phyloP scores from a whole-genome alignment of 768 basidiomycete genomes.

The Cystobasidium ongulense region DNA sequence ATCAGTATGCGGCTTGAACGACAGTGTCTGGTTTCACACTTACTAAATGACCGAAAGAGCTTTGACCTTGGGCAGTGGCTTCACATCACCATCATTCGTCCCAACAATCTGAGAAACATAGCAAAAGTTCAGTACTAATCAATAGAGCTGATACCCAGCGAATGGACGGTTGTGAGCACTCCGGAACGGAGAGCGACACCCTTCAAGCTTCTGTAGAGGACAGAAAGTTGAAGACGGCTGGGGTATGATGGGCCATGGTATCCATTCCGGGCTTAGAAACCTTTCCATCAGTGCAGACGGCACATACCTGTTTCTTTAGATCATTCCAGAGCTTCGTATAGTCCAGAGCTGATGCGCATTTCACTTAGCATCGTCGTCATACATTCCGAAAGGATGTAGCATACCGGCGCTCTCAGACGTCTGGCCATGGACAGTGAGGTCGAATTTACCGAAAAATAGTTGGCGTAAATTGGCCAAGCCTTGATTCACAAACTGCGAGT shows the following conservation, averaged over 20 bases:
- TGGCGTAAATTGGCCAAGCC: conserved; percentile 75
- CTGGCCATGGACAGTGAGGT: conserved; percentile 55
- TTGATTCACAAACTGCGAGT: conserved; percentile 53
- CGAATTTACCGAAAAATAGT: conserved; percentile 73
- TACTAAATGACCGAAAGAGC: conserved; percentile 62
- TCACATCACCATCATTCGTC: conserved; percentile 52
- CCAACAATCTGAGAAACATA: conserved; percentile 23
- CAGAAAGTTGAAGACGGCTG: too few relatives aligned
- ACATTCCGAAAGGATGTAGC: too few relatives aligned
- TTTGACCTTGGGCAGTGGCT: conserved; percentile 60
- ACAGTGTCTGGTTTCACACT: background rate
- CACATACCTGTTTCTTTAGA: conserved; percentile 53
- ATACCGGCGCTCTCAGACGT: conserved; percentile 46
- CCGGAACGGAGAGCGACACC: too few relatives aligned
- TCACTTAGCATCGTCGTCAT: background rate
- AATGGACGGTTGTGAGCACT: too few relatives aligned
- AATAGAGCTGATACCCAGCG: too few relatives aligned
- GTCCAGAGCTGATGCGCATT: conserved; percentile 49
- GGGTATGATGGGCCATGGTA: too few relatives aligned
- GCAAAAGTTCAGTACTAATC: too few relatives aligned
- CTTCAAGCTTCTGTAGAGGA: too few relatives aligned
- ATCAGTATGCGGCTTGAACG: background rate
- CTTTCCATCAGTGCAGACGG: too few relatives aligned
- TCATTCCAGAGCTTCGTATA: conserved; percentile 73
- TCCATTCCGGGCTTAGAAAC: too few relatives aligned